phyloP scores from a whole-genome alignment of 2,329 filamentous ascomycete species.

The Zalaria obscura region DNA sequence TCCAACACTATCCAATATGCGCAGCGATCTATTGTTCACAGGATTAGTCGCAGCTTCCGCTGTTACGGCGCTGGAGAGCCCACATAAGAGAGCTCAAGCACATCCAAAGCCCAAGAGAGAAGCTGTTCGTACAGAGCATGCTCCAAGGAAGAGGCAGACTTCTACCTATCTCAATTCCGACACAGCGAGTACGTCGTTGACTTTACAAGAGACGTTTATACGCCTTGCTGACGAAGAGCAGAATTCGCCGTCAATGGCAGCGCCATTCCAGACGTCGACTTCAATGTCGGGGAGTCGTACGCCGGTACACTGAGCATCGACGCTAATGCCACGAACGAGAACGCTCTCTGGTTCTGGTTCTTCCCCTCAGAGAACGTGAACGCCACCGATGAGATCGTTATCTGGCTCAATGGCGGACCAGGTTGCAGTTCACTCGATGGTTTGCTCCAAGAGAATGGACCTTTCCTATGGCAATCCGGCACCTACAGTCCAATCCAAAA shows the following conservation, averaged over 20 bases:
- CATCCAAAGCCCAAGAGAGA: neutral
- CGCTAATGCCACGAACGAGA: slow-evolving; percentile 10
- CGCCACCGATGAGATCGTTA: slow-evolving; percentile 25
- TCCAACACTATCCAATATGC: neutral
- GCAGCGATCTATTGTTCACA: neutral
- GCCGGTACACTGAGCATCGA: slow-evolving; percentile 21
- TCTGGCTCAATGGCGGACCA: slow-evolving; percentile 24
- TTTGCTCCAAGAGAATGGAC: slow-evolving; percentile 29
- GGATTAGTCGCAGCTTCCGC: neutral
- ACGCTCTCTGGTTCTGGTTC: slow-evolving; percentile 35
- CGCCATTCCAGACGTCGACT: slow-evolving; percentile 22
- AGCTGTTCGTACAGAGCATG: neutral
- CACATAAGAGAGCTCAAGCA: neutral
- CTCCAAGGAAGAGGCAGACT: neutral
- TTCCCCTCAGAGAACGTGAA: slow-evolving; percentile 31
- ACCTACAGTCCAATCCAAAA: slow-evolving; percentile 26
- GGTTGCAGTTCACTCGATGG: slow-evolving; percentile 29
- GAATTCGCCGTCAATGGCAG: slow-evolving; percentile 15
- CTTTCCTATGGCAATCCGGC: slow-evolving; percentile 30
- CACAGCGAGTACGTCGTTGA: neutral
- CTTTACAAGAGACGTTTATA: neutral
- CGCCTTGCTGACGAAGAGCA: slow-evolving; percentile 1
- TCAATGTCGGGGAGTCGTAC: slow-evolving; percentile 30
- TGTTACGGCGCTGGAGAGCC: neutral
- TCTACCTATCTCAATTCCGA: neutral